Evolutionary conservation across 1,284 basidiomycete species (phyloP).

Genomic region (Sporisorium exsertum): DNA sequence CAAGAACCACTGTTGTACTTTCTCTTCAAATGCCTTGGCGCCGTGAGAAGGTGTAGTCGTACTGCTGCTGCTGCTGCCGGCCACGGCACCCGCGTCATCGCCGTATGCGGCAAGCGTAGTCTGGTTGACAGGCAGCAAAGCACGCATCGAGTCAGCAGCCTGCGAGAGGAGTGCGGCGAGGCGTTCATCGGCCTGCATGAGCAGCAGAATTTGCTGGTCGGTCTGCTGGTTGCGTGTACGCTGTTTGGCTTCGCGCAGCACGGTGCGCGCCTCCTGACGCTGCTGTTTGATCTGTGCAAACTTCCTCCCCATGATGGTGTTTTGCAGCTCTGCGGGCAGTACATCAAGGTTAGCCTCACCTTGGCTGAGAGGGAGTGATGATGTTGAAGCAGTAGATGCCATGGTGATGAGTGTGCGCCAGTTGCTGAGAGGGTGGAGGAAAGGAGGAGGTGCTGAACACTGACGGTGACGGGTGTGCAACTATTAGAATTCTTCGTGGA

Average conservation of each 20-base stretch:
- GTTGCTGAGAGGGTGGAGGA: neutral
- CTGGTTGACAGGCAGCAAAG: conserved; percentile 21
- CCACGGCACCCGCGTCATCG: neutral
- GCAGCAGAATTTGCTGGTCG: conserved; percentile 50
- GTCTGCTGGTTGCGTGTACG: conserved; percentile 40
- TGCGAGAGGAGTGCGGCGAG: conserved; percentile 43
- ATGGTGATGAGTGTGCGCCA: neutral
- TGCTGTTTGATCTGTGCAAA: conserved; percentile 41
- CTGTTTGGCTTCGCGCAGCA: conserved; percentile 40
- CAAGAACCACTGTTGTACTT: conserved; percentile 49
- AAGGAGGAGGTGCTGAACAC: neutral
- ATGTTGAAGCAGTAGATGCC: neutral
- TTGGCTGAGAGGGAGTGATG: neutral
- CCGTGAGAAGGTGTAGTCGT: neutral
- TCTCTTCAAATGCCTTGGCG: conserved; percentile 46
- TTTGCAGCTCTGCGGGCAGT: conserved; percentile 26
- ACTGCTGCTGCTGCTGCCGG: neutral
- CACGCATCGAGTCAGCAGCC: conserved; percentile 49
- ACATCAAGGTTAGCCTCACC: conserved; percentile 8
- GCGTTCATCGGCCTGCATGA: conserved; percentile 51
- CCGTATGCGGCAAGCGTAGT: neutral
- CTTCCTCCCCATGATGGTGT: conserved; percentile 38
- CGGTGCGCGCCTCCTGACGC: conserved; percentile 38
- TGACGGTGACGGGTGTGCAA: neutral
- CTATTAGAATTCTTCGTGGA: no score